A percentile compares a stretch with the other conserved stretches of the same genome.
Evolutionary conservation across 805 yeast species (phyloP).

Genomic region (Ogataea paraovalis): DNA sequence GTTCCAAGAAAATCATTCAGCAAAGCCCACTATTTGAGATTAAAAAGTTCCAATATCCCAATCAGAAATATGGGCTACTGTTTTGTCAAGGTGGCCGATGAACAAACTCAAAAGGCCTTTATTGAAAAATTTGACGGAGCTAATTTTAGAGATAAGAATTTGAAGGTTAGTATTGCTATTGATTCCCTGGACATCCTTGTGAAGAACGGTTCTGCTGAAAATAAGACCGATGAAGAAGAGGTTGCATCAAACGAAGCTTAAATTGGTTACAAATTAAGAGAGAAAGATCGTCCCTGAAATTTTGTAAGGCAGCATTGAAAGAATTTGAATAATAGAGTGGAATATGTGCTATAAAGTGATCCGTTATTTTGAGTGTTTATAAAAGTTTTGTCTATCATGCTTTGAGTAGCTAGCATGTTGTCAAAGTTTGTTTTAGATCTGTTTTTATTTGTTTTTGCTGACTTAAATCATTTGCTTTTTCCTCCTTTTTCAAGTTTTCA

Average conservation of each 20-base stretch:
- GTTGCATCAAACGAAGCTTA: slow-evolving; percentile 4
- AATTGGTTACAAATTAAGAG: not conserved
- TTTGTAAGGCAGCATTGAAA: not conserved
- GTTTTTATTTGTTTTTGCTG: not conserved
- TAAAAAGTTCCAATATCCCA: slow-evolving; percentile 42
- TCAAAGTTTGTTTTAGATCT: not conserved
- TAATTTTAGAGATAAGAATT: slow-evolving; percentile 58
- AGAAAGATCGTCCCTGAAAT: not conserved
- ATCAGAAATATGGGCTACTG: slow-evolving; percentile 62
- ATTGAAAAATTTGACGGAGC: slow-evolving; percentile 64
- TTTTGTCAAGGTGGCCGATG: slow-evolving; percentile 49
- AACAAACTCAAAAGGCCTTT: slow-evolving; percentile 44
- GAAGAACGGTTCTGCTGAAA: slow-evolving; percentile 17
- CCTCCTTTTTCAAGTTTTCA: not conserved
- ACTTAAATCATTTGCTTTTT: not conserved
- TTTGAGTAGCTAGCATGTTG: not conserved
- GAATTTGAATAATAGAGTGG: not conserved
- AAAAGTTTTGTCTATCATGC: not conserved
- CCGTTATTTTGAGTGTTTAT: not conserved
- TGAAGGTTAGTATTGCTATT: slow-evolving; percentile 70
- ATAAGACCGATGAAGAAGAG: slow-evolving; percentile 3
- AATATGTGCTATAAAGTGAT: not conserved
- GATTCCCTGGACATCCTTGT: slow-evolving; percentile 41
- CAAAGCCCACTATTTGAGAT: slow-evolving; percentile 37
- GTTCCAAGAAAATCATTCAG: slow-evolving; percentile 54